Conservation (phyloP, 2,329 filamentous ascomycete species). For the Magnaporthiopsis incrustans region DNA sequence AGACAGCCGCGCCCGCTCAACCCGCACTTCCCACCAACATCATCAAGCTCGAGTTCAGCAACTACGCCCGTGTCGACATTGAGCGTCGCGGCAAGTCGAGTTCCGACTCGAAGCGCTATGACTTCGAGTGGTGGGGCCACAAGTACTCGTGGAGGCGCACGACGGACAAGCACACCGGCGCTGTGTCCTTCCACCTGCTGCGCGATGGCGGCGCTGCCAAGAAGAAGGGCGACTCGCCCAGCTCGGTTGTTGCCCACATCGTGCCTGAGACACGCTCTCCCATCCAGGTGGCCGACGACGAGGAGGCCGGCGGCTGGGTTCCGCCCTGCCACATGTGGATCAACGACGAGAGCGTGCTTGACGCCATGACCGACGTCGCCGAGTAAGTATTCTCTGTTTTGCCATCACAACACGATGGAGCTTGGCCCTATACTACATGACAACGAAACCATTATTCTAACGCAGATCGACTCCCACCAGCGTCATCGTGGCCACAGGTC, state of each 20-base stretch:
- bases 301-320: constrained; percentile 77
- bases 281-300: constrained; percentile 62
- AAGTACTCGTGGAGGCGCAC: constrained; percentile 78
- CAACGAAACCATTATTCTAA: constrained; percentile 1
- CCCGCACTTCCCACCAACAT: constrained; percentile 55
- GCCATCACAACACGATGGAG: not conserved
- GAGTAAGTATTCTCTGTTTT: constrained; percentile 53
- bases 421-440: constrained; percentile 19
- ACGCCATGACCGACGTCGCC: constrained; percentile 68
- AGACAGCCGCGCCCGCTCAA: constrained; percentile 19
- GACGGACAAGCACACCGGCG: constrained; percentile 57
- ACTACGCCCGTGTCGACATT: constrained; percentile 88
- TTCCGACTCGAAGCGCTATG: constrained; percentile 66
- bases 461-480: constrained; percentile 32
- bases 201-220: constrained; percentile 46
- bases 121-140: constrained; percentile 90
- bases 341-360: constrained; percentile 62
- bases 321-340: constrained; percentile 89
- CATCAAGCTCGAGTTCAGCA: constrained; percentile 90
- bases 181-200: constrained; percentile 73
- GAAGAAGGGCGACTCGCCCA: constrained; percentile 19
- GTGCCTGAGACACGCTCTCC: constrained; percentile 70
- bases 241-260: constrained; percentile 70
- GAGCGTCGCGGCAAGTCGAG: constrained; percentile 57
- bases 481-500: constrained; percentile 81